Evolutionary conservation across 73 alveolate genomes (phyloP).

Genomic region (Paramecium pentaurelia): DNA sequence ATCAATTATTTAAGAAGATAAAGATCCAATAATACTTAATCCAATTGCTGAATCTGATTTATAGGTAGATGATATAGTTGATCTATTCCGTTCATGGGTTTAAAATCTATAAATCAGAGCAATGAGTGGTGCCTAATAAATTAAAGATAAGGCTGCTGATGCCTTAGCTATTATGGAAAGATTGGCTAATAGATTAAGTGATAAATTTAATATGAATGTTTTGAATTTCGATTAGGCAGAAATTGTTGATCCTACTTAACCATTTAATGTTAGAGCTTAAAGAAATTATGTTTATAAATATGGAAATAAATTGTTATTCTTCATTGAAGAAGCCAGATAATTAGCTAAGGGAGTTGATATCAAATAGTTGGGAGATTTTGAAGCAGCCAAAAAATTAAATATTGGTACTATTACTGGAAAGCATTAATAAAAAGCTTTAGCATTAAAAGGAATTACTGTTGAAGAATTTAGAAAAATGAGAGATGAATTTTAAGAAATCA

Average conservation of each 20-base stretch:
- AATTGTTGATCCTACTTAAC: slow-evolving; percentile 27
- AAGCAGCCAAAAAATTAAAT: slow-evolving; percentile 43
- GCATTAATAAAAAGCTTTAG: slow-evolving; percentile 5
- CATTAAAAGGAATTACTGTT: slow-evolving; percentile 2
- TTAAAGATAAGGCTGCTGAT: slow-evolving; percentile 5
- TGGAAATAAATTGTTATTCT: slow-evolving; percentile 45
- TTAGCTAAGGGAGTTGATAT: slow-evolving; percentile 48
- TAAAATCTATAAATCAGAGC: background rate
- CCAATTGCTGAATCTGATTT: background rate
- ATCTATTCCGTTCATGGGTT: slow-evolving; percentile 11
- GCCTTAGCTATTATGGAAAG: background rate
- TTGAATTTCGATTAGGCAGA: slow-evolving; percentile 1
- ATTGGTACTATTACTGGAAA: slow-evolving; percentile 27
- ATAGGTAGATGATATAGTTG: slow-evolving; percentile 46
- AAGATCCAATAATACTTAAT: background rate
- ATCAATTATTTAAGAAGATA: background rate
- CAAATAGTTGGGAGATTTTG: background rate
- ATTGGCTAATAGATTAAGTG: slow-evolving; percentile 2
- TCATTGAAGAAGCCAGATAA: slow-evolving; percentile 43
- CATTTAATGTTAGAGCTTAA: slow-evolving; percentile 55
- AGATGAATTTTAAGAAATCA: slow-evolving; percentile 49
- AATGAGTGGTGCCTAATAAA: background rate
- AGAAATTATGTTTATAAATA: slow-evolving; percentile 46
- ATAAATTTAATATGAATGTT: slow-evolving; percentile 20
- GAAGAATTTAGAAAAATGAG: slow-evolving; percentile 39